Percentiles rank a stretch among this genome's conserved stretches.
These are phyloP conservation scores for Fallopia convolvulus DNA, from an alignment of 148 eudicot genomes.

Conservation along the genomic window DNA sequence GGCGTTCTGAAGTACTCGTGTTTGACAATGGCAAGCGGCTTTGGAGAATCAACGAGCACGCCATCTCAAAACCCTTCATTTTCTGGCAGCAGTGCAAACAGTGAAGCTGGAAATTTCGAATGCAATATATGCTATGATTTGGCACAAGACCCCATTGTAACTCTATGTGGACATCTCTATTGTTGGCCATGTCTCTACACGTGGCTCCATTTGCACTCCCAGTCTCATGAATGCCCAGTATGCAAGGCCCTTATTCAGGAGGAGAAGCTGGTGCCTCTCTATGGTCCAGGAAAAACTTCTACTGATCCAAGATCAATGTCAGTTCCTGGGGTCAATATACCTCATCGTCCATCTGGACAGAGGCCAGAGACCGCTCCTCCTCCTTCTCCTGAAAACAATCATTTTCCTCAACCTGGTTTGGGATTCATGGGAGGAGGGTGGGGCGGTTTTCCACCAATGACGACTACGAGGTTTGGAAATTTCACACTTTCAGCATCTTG, in stretches of 20 bases:
- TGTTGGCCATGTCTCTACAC: slow-evolving; percentile 80
- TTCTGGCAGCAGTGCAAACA: slow-evolving; percentile 14
- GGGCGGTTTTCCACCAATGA: slow-evolving; percentile 39
- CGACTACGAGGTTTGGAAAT: slow-evolving; percentile 58
- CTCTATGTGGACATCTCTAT: slow-evolving; percentile 64
- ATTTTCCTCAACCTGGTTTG: slow-evolving; percentile 44
- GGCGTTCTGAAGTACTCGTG: background rate
- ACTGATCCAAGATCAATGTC: slow-evolving; percentile 63
- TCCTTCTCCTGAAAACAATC: slow-evolving; percentile 26
- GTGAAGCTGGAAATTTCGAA: slow-evolving; percentile 69
- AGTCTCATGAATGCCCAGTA: slow-evolving; percentile 74
- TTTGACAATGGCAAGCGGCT: slow-evolving; percentile 30
- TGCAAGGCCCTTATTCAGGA: slow-evolving; percentile 71
- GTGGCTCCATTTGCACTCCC: slow-evolving; percentile 64
- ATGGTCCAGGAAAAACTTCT: slow-evolving; percentile 57
- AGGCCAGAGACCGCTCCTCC: slow-evolving; percentile 56
- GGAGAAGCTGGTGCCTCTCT: slow-evolving; percentile 63
- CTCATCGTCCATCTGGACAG: slow-evolving; percentile 57
- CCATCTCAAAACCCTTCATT: slow-evolving; percentile 27
- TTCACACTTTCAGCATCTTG: slow-evolving; percentile 26
- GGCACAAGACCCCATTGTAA: slow-evolving; percentile 73
- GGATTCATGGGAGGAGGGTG: slow-evolving; percentile 52
- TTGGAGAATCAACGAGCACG: slow-evolving; percentile 27
- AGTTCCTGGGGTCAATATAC: slow-evolving; percentile 45
- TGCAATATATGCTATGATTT: slow-evolving; percentile 79